Conservation (phyloP, 2,329 filamentous ascomycete species). For the Metarhizium humberi region DNA sequence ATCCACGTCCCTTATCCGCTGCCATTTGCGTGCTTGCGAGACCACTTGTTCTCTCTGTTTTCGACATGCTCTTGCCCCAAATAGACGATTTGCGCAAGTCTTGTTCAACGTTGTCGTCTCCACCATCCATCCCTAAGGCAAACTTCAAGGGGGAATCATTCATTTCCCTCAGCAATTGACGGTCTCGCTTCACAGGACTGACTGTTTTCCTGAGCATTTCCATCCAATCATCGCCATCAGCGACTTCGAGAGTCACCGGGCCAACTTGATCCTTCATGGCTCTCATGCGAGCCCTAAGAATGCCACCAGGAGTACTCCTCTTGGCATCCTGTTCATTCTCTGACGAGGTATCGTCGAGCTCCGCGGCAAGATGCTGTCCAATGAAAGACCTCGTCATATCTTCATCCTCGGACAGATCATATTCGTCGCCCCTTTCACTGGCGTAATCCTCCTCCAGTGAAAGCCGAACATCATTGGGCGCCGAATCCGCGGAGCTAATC, state of each 20-base stretch:
- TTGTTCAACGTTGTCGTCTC: constrained; percentile 28
- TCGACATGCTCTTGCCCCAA: constrained; percentile 23
- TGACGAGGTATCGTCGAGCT: constrained; percentile 53
- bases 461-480: constrained; percentile 50
- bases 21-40: constrained; percentile 22
- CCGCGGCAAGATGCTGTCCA: constrained; percentile 65
- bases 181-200: constrained; percentile 86
- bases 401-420: constrained; percentile 62
- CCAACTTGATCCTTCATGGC: constrained; percentile 51
- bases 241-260: constrained; percentile 50
- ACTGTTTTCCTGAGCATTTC: constrained; percentile 90
- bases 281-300: constrained; percentile 55
- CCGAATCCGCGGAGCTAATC: constrained; percentile 78
- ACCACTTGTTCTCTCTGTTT: constrained; percentile 18
- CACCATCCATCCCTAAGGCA: constrained; percentile 15
- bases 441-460: constrained; percentile 50
- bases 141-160: constrained; percentile 41
- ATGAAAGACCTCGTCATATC: constrained; percentile 72
- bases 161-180: constrained; percentile 55
- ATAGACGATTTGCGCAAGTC: constrained; percentile 33
- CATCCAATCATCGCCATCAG: constrained; percentile 78
- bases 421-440: constrained; percentile 59
- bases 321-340: constrained; percentile 39
- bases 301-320: constrained; percentile 44
- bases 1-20: constrained; percentile 50